Evolutionary conservation across 2,329 filamentous ascomycete species (phyloP).

Genomic region (Nigrograna mackinnonii): DNA sequence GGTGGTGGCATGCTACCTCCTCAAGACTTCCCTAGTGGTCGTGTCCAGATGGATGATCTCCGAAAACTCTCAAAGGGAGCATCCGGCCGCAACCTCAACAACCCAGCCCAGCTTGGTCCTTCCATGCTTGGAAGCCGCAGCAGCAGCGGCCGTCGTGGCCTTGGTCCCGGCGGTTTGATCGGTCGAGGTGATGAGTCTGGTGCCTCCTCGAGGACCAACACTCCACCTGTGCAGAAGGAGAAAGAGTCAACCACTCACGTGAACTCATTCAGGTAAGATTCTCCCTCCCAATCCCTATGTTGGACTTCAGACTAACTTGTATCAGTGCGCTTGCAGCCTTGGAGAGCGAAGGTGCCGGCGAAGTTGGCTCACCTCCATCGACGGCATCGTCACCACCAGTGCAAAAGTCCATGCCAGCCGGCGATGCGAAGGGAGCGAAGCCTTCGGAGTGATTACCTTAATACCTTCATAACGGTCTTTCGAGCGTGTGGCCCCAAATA

Average conservation of each 20-base stretch:
- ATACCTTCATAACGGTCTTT: constrained; percentile 24
- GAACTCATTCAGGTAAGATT: constrained; percentile 90
- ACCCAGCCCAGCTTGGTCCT: constrained; percentile 68
- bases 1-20: constrained; percentile 71
- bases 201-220: constrained; percentile 85
- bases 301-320: constrained; percentile 16
- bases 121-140: constrained; percentile 86
- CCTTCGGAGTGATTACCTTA: constrained; percentile 42
- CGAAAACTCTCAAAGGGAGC: constrained; percentile 72
- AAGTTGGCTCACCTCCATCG: constrained; percentile 68
- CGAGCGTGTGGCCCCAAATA: constrained; percentile 36
- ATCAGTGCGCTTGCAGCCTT: constrained; percentile 58
- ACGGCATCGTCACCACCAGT: constrained; percentile 68
- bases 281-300: background rate
- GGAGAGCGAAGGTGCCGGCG: constrained; percentile 61
- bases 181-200: constrained; percentile 82
- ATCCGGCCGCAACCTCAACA: constrained; percentile 61
- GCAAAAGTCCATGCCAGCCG: constrained; percentile 52
- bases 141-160: constrained; percentile 79
- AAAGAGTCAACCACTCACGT: constrained; percentile 69
- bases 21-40: constrained; percentile 72
- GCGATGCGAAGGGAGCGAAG: constrained; percentile 29
- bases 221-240: constrained; percentile 71
- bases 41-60: constrained; percentile 89
- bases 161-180: constrained; percentile 72